Evolutionary conservation across 1,284 basidiomycete species (phyloP).

Genomic region (Heliocybe sulcata): DNA sequence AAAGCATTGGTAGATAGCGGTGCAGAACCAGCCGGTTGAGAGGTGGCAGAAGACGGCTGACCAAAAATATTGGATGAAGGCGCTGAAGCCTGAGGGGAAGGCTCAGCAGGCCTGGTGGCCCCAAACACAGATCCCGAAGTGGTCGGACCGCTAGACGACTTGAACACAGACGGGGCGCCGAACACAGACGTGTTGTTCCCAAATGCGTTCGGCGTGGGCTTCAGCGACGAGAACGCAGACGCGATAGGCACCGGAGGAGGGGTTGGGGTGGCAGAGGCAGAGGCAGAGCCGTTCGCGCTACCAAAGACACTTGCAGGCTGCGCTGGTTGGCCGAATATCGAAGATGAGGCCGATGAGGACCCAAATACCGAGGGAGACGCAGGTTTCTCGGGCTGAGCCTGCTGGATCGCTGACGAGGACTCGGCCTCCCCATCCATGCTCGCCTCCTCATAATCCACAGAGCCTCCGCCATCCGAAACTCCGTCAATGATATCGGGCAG

Average conservation of each 20-base stretch:
- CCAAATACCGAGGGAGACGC: not conserved
- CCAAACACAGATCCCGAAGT: conserved; percentile 6
- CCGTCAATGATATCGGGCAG: conserved; percentile 81
- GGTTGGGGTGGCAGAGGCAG: conserved; percentile 6
- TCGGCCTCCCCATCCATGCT: conserved; percentile 6
- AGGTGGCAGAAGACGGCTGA: not conserved
- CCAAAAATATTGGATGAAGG: not conserved
- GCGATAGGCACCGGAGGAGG: conserved; percentile 3
- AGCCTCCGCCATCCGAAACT: conserved; percentile 22
- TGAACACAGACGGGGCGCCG: conserved; percentile 3
- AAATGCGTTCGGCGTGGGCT: conserved; percentile 6
- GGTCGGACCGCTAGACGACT: too few species aligned
- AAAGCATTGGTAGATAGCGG: not conserved
- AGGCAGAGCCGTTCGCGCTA: conserved; percentile 4
- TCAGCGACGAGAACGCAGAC: conserved; percentile 17
- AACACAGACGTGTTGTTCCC: conserved; percentile 5
- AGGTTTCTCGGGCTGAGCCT: conserved; percentile 6
- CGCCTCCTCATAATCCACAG: conserved; percentile 2
- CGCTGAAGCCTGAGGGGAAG: not conserved
- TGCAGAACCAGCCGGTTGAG: not conserved
- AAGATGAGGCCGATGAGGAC: conserved; percentile 5
- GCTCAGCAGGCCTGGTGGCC: not conserved
- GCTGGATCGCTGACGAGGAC: not conserved
- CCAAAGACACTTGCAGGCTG: not conserved
- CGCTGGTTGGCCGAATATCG: conserved; percentile 1